phyloP scores from a whole-genome alignment of 1,284 basidiomycete genomes.

The Trametes pubescens region DNA sequence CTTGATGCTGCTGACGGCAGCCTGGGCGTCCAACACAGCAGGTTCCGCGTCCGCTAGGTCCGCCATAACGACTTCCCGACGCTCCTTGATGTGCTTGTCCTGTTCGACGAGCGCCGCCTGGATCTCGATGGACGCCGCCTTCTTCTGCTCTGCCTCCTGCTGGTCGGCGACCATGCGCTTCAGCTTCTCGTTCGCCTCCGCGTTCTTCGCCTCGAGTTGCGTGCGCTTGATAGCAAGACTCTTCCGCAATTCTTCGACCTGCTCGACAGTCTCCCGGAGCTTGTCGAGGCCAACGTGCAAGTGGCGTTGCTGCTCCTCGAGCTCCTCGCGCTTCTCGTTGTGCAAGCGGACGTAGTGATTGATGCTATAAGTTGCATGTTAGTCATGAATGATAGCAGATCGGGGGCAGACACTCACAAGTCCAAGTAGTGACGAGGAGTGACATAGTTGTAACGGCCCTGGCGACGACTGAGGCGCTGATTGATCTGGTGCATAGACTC shows the following conservation, averaged over 20 bases:
- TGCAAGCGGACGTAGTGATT: slow-evolving; percentile 98
- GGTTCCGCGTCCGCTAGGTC: slow-evolving; percentile 99
- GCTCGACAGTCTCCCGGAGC: slow-evolving; percentile 92
- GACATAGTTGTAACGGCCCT: slow-evolving; percentile 96
- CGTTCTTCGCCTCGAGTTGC: slow-evolving; percentile 93
- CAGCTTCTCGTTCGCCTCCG: slow-evolving; percentile 96
- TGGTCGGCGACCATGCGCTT: slow-evolving; percentile 99
- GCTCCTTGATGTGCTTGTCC: slow-evolving; percentile 89
- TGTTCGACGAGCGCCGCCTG: slow-evolving; percentile 94
- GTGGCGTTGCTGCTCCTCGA: slow-evolving; percentile 99
- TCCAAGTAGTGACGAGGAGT: slow-evolving; percentile 98
- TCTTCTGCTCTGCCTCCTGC: slow-evolving; percentile 98
- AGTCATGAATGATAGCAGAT: slow-evolving; percentile 26
- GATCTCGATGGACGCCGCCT: slow-evolving; percentile 94
- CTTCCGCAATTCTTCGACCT: slow-evolving; percentile 95
- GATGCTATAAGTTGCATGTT: slow-evolving; percentile 63
- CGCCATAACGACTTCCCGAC: slow-evolving; percentile 89
- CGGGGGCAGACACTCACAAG: slow-evolving; percentile 75
- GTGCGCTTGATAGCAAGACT: slow-evolving; percentile 95
- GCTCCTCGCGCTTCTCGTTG: slow-evolving; percentile 97
- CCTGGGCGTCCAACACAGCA: slow-evolving; percentile 93
- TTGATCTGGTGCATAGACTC: slow-evolving; percentile 92
- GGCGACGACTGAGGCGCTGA: slow-evolving; percentile 86
- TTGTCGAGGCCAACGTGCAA: slow-evolving; percentile 99
- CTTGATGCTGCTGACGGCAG: slow-evolving; percentile 98